Evolutionary conservation across 2,329 filamentous ascomycete genomes (phyloP), one percentile per base, ranked within the genome.

Genomic region (Sporothrix variecibatus): DNA sequence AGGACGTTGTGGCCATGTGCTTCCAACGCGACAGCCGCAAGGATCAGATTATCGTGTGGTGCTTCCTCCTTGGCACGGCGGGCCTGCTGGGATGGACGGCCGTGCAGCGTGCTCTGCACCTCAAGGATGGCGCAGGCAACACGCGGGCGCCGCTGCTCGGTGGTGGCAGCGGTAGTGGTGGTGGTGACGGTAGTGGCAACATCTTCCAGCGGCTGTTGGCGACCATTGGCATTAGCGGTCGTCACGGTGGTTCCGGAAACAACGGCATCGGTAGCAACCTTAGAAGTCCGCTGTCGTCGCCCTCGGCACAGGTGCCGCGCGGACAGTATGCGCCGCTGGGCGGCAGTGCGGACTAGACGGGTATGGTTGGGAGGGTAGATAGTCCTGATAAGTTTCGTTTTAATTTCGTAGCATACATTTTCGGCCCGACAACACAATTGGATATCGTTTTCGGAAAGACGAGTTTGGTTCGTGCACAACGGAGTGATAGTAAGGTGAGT

Each of bases 1-100:
- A 87, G 79, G 88, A 91, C 78, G 87, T 91, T 26, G 82, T 88
- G 58, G 90, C 90, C 38, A 84, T 86, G 79, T 92, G 90, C 80
- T 92, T 92, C 82, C 89, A 91, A 84, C 87, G 90, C 76, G 90
- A 92, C 80, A 90, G 87, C 80, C 86, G 87, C 80, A 92, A 92
- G 82, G 90, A 92, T 81, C 87, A 87, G 81, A 85, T 91, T 77
- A 91, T 92, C 49, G 90, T 92, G 3, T 89, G 90, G 86, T 86
- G 84, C 0, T 92, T 92, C 81, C 86, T 92, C 68, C 79, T 89
- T 11, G 88, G 86, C 72, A 91, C 88, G 0, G 78, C 85, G 3
- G 89, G 88, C 0, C 80, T 92, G 75, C 82, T 92, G 69, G 88
- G 86, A 34, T 91, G 89, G 89, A 88, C 89, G 7, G 87, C 83